Evolutionary conservation across 805 yeast genomes (phyloP).

Genomic region (Lipomyces chichibuensis): DNA sequence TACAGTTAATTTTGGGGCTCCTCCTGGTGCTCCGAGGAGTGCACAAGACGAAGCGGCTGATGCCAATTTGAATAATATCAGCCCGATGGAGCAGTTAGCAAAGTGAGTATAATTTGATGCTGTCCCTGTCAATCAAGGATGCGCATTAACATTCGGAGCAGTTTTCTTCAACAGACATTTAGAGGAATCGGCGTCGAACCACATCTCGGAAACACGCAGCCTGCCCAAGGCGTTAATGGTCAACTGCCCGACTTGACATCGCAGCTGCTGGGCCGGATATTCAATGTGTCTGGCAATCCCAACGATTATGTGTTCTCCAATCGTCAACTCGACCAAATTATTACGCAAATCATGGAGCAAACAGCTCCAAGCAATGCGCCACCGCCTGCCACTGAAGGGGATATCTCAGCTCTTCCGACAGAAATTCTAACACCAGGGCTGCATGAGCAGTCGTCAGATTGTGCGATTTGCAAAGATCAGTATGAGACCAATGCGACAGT

Average conservation of each 20-base stretch:
- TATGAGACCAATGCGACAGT: conserved; percentile 23
- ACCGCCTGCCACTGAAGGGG: conserved; percentile 31
- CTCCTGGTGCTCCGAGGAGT: not conserved
- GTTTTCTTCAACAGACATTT: conserved; percentile 27
- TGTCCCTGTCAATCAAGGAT: not conserved
- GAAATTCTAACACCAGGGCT: conserved; percentile 8
- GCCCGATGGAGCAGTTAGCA: conserved; percentile 28
- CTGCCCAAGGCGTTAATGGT: not conserved
- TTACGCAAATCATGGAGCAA: conserved; percentile 37
- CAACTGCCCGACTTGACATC: conserved; percentile 8
- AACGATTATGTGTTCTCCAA: conserved; percentile 34
- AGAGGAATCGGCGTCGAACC: conserved; percentile 11
- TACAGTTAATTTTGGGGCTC: not conserved
- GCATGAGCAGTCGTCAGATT: conserved; percentile 25
- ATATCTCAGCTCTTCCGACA: conserved; percentile 20
- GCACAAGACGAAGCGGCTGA: not conserved
- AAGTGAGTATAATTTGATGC: not conserved
- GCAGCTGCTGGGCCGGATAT: conserved; percentile 19
- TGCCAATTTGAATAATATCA: conserved; percentile 1
- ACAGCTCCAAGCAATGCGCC: conserved; percentile 22
- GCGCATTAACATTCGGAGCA: conserved; percentile 16
- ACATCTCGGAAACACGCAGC: not conserved
- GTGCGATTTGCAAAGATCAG: conserved; percentile 36
- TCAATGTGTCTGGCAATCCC: conserved; percentile 30
- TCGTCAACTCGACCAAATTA: conserved; percentile 33